These are phyloP conservation scores for Xylariaceae sp. DNA, from an alignment of 2,329 filamentous ascomycete species.

Conservation along the genomic window DNA sequence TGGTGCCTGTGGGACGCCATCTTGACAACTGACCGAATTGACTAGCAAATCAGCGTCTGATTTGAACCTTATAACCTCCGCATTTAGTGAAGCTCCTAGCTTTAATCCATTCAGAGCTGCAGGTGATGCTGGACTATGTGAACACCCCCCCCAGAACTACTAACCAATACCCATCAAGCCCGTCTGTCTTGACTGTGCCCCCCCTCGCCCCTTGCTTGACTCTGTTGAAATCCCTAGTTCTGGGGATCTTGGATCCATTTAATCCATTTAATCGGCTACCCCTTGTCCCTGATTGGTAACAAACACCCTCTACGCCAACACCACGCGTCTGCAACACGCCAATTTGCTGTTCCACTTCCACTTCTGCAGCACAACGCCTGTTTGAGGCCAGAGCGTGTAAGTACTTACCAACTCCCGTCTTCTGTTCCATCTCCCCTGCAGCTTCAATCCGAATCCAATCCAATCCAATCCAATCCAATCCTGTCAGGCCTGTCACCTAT, in stretches of 20 bases:
- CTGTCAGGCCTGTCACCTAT: no score
- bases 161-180: background rate
- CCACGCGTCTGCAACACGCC: conserved; percentile 43
- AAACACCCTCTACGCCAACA: conserved; percentile 34
- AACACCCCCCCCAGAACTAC: background rate
- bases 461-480: no score
- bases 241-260: background rate
- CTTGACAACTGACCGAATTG: background rate
- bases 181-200: no score
- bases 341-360: conserved; percentile 9
- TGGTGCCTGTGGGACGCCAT: conserved; percentile 32
- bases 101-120: conserved; percentile 12
- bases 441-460: no score
- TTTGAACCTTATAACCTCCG: background rate
- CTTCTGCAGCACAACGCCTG: conserved; percentile 14
- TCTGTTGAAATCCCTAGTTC: conserved; percentile 18
- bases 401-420: conserved; percentile 29
- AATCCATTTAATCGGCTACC: background rate
- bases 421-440: background rate
- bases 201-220: background rate
- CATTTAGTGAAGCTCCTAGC: conserved; percentile 6
- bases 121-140: conserved; percentile 3
- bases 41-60: conserved; percentile 6
- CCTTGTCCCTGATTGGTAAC: conserved; percentile 30
- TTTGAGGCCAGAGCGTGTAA: conserved; percentile 37